Percentiles rank a stretch among this genome's conserved stretches.
These are phyloP conservation scores for Chlorella sp. DNA, from an alignment of 139 green algal species.

Conservation along the genomic window DNA sequence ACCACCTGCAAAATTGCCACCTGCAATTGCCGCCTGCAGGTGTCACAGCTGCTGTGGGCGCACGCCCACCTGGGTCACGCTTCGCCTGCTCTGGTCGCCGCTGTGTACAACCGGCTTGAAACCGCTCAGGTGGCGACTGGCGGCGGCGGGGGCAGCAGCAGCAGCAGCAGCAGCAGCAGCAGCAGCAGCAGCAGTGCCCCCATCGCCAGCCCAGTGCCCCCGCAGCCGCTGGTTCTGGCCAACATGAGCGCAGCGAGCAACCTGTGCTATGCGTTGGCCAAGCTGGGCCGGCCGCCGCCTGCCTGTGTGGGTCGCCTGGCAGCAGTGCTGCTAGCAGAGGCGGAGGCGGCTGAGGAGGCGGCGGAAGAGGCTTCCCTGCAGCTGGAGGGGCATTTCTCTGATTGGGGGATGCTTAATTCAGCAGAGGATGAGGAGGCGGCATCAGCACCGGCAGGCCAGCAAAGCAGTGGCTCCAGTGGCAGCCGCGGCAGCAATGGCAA, in stretches of 20 bases:
- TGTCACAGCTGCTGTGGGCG: constrained; percentile 20
- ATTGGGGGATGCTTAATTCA: not conserved
- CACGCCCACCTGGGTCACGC: constrained; percentile 25
- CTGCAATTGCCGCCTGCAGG: not conserved
- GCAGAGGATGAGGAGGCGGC: not conserved
- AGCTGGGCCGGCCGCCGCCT: not conserved
- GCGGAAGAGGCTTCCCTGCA: not conserved
- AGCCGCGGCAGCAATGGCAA: not conserved
- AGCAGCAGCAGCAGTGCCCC: not conserved
- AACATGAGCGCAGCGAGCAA: not conserved
- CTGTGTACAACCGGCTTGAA: not conserved
- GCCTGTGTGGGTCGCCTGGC: not conserved
- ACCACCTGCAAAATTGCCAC: too few species aligned
- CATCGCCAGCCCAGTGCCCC: not conserved
- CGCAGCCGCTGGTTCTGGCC: not conserved
- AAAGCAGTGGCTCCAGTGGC: not conserved
- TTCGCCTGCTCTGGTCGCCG: not conserved
- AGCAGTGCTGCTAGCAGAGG: not conserved
- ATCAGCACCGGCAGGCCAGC: not conserved
- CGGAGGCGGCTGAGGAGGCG: not conserved
- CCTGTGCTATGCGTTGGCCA: constrained; percentile 20
- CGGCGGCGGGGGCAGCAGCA: not conserved
- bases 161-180: not conserved
- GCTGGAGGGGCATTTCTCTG: too few species aligned
- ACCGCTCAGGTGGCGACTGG: not conserved